Conservation (phyloP, 192 early-diverging fungal species). For the Coemansia sp. region DNA sequence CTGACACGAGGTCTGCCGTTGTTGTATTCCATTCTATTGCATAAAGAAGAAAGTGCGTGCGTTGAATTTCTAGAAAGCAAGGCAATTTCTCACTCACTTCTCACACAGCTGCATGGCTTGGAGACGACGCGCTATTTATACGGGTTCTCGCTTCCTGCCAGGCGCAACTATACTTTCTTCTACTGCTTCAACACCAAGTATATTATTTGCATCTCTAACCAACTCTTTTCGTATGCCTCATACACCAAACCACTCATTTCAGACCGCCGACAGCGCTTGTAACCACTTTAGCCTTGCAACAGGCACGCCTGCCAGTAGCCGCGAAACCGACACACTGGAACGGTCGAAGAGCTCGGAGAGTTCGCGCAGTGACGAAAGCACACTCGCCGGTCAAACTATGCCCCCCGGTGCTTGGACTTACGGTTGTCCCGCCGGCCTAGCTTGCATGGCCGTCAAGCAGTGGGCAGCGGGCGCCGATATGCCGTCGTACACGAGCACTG, state of each 20-base stretch:
- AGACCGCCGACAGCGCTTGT: background rate
- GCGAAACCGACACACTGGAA: background rate
- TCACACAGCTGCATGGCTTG: constrained; percentile 10
- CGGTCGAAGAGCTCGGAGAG: background rate
- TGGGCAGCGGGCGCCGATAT: constrained; percentile 9
- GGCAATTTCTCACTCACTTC: background rate
- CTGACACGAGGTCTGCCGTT: background rate
- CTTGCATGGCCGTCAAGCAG: background rate
- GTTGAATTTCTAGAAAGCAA: background rate
- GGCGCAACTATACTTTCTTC: background rate
- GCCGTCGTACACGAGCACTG: constrained; percentile 40
- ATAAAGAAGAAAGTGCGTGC: background rate
- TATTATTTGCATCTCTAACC: constrained; percentile 1
- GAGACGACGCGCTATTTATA: background rate
- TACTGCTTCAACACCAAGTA: background rate
- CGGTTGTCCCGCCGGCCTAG: background rate
- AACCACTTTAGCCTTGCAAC: background rate
- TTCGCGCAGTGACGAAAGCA: background rate
- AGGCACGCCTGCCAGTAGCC: background rate
- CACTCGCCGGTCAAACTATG: background rate
- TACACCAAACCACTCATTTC: background rate
- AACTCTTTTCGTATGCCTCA: constrained; percentile 4
- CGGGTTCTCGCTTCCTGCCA: background rate
- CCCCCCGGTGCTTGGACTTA: background rate
- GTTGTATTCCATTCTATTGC: background rate